Percentiles rank a stretch among this genome's conserved stretches.
These are phyloP conservation scores for Chlorella sp. DNA, from an alignment of 139 green algal genomes.

Conservation along the genomic window DNA sequence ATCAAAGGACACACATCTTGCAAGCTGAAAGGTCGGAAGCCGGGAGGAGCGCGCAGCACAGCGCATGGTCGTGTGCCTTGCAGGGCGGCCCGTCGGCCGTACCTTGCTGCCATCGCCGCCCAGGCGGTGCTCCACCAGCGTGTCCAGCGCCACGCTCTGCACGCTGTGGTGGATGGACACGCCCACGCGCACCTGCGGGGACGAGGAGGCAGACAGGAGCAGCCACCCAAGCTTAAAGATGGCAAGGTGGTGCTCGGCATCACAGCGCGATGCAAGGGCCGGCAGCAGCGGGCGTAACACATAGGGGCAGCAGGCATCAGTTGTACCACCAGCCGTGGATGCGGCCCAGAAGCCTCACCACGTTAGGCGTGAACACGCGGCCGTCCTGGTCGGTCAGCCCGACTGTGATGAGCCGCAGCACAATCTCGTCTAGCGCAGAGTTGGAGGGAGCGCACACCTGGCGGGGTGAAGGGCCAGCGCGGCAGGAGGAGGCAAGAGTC, in stretches of 20 bases:
- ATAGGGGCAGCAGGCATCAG: not conserved
- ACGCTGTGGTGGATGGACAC: slow-evolving; percentile 84
- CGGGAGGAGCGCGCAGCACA: too few relatives aligned
- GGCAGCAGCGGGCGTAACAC: too few relatives aligned
- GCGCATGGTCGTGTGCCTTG: too few relatives aligned
- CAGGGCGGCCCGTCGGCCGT: too few relatives aligned
- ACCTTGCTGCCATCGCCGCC: slow-evolving; percentile 36
- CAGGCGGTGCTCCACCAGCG: slow-evolving; percentile 64
- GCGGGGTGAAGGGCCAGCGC: not conserved
- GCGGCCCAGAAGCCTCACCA: slow-evolving; percentile 51
- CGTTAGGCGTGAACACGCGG: slow-evolving; percentile 62
- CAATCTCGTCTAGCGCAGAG: slow-evolving; percentile 91
- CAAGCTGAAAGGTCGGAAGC: too few relatives aligned
- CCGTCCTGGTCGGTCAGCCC: slow-evolving; percentile 74
- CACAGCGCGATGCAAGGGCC: too few relatives aligned
- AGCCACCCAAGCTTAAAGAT: too few relatives aligned
- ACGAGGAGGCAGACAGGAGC: too few relatives aligned
- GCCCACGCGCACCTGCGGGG: slow-evolving; percentile 63
- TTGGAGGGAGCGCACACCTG: slow-evolving; percentile 94
- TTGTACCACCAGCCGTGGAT: too few relatives aligned
- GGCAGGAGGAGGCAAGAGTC: not conserved
- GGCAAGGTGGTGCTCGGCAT: too few relatives aligned
- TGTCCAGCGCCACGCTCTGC: slow-evolving; percentile 69
- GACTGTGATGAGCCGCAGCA: slow-evolving; percentile 69
- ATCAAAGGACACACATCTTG: too few relatives aligned